Percentiles rank a stretch among this genome's conserved stretches.
phyloP scores from a whole-genome alignment of 257 asterid genomes.

The Primulina tabacum region DNA sequence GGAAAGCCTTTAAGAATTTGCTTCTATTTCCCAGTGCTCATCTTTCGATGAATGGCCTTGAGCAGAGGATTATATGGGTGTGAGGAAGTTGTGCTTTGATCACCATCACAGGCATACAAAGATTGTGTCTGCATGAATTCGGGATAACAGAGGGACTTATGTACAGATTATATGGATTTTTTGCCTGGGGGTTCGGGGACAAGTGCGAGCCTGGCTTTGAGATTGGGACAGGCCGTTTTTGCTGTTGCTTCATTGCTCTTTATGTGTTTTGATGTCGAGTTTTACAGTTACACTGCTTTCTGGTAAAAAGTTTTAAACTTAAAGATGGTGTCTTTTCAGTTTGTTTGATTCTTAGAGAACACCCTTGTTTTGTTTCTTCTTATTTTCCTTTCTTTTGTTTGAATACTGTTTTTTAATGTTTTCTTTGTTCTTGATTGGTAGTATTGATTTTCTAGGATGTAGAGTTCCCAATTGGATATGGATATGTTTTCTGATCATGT shows the following conservation, averaged over 20 bases:
- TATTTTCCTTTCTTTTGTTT: not conserved
- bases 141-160: conserved; percentile 12
- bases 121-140: conserved; percentile 13
- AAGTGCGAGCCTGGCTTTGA: conserved; percentile 83
- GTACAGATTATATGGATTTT: conserved; percentile 64
- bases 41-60: conserved; percentile 33
- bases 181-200: conserved; percentile 89
- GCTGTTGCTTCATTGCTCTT: conserved; percentile 88
- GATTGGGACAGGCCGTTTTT: conserved; percentile 80
- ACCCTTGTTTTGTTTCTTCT: not conserved
- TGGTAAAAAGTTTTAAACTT: conserved; percentile 45
- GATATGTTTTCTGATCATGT: not conserved
- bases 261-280: conserved; percentile 84
- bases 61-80: conserved; percentile 37
- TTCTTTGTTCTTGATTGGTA: not conserved
- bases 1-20: not conserved
- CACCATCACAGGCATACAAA: not conserved
- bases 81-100: conserved; percentile 31
- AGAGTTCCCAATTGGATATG: not conserved
- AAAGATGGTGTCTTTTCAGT: not conserved
- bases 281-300: conserved; percentile 93
- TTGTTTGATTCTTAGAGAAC: not conserved
- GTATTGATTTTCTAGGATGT: not conserved
- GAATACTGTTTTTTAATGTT: not conserved
- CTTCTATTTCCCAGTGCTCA: not conserved